A percentile compares a stretch with the other conserved stretches of the same genome.
These are phyloP conservation scores for Globisporangium cylindrosporum DNA, from an alignment of 352 stramenopile genomes.

Conservation along the genomic window DNA sequence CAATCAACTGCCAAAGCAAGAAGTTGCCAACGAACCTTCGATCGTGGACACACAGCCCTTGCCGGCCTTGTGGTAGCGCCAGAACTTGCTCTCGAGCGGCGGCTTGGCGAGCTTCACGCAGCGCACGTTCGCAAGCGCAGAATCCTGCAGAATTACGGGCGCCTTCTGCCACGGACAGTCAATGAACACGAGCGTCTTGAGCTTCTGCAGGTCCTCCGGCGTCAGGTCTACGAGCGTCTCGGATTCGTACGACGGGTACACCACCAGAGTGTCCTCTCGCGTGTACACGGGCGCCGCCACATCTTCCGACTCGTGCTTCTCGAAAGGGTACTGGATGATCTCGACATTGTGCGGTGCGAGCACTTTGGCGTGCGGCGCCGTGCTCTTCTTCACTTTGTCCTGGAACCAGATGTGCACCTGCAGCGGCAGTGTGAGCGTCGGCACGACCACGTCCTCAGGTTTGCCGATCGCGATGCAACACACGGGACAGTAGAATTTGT, in stretches of 20 bases:
- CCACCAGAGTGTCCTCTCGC: slow-evolving; percentile 57
- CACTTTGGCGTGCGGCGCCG: slow-evolving; percentile 81
- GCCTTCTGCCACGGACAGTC: slow-evolving; percentile 87
- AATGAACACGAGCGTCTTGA: slow-evolving; percentile 82
- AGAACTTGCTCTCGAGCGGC: slow-evolving; percentile 83
- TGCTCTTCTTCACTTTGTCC: slow-evolving; percentile 89
- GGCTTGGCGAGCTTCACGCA: slow-evolving; percentile 79
- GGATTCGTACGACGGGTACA: slow-evolving; percentile 77
- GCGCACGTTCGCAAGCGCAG: slow-evolving; percentile 47
- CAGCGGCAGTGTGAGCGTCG: slow-evolving; percentile 60
- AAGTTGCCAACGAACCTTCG: slow-evolving; percentile 52
- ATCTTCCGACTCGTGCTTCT: slow-evolving; percentile 11
- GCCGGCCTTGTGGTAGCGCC: slow-evolving; percentile 84
- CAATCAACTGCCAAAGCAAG: not conserved
- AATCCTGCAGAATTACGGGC: slow-evolving; percentile 63
- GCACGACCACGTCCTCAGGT: slow-evolving; percentile 45
- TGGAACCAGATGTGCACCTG: slow-evolving; percentile 85
- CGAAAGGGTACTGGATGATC: slow-evolving; percentile 62
- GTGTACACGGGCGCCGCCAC: slow-evolving; percentile 41
- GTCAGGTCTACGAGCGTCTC: slow-evolving; percentile 61
- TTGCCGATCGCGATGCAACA: slow-evolving; percentile 67
- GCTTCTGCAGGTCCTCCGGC: slow-evolving; percentile 46
- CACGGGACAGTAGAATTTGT: slow-evolving; percentile 85
- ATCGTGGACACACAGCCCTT: slow-evolving; percentile 87
- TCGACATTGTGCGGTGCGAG: slow-evolving; percentile 65